Conservation (phyloP, 225 moss, liverwort and hornwort species). For the Pseudoscleropodium purum region DNA sequence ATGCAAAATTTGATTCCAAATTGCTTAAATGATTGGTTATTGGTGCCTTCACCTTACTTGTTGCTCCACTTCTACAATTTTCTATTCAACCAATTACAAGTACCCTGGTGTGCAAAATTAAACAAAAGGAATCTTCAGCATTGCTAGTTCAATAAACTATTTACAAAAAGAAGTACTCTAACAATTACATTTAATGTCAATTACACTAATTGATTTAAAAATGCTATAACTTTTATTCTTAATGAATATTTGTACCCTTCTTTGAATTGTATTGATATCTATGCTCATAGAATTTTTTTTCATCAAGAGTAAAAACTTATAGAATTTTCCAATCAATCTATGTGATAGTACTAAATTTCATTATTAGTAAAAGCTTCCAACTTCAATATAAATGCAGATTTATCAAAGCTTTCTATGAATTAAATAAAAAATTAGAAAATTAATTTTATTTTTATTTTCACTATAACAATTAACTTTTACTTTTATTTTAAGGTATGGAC, state of each 20-base stretch:
- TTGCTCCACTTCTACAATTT: not conserved
- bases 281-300: not conserved
- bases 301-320: rapidly evolving
- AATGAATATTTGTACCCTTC: rapidly evolving
- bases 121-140: not conserved
- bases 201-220: not conserved
- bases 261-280: not conserved
- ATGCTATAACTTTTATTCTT: not conserved
- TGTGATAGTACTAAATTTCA: not conserved
- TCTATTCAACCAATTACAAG: not conserved
- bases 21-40: no score
- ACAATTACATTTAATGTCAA: not conserved
- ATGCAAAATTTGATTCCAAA: no score
- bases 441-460: no score
- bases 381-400: not conserved
- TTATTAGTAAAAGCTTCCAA: not conserved
- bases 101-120: not conserved
- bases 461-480: no score
- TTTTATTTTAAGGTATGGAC: no score
- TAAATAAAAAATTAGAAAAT: no score
- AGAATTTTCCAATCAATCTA: not conserved
- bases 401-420: not conserved
- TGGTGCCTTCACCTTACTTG: not conserved
- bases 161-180: not conserved
- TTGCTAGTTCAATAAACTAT: not conserved